Conservation (phyloP, 192 early-diverging fungal genomes). For the Umbelopsis sp. region DNA sequence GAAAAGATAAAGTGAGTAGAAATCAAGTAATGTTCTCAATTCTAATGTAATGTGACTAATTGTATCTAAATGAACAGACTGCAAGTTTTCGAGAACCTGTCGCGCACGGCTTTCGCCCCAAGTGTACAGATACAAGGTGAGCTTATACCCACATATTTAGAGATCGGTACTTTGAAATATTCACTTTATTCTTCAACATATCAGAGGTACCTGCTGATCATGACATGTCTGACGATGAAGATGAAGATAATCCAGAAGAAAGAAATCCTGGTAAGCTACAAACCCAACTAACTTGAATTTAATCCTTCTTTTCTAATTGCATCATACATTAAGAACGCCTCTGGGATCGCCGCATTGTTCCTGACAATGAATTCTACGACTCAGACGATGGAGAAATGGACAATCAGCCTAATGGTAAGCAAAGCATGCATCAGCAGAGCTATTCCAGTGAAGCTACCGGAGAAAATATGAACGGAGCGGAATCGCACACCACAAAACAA, state of each 20-base stretch:
- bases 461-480: slow-evolving; percentile 13
- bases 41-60: neutral
- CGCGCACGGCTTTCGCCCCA: slow-evolving; percentile 65
- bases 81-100: slow-evolving; percentile 72
- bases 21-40: neutral
- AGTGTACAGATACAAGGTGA: slow-evolving; percentile 80
- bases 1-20: slow-evolving; percentile 74
- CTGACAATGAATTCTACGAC: slow-evolving; percentile 77
- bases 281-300: neutral
- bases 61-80: slow-evolving; percentile 20
- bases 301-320: neutral
- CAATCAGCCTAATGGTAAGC: slow-evolving; percentile 3
- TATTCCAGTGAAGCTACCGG: slow-evolving; percentile 23
- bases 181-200: neutral
- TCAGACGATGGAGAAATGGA: slow-evolving; percentile 64
- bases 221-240: slow-evolving; percentile 70
- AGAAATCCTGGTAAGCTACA: slow-evolving; percentile 61
- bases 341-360: slow-evolving; percentile 65
- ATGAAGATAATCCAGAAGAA: slow-evolving; percentile 63
- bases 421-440: slow-evolving; percentile 31
- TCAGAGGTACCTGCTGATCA: slow-evolving; percentile 74
- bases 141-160: neutral
- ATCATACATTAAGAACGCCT: slow-evolving; percentile 50
- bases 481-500: neutral
- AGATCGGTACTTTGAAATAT: too few species aligned